Percentiles rank a stretch among this genome's conserved stretches.
These are phyloP conservation scores for Trichoderma polysporum DNA, from an alignment of 2,329 filamentous ascomycete genomes.

Conservation along the genomic window DNA sequence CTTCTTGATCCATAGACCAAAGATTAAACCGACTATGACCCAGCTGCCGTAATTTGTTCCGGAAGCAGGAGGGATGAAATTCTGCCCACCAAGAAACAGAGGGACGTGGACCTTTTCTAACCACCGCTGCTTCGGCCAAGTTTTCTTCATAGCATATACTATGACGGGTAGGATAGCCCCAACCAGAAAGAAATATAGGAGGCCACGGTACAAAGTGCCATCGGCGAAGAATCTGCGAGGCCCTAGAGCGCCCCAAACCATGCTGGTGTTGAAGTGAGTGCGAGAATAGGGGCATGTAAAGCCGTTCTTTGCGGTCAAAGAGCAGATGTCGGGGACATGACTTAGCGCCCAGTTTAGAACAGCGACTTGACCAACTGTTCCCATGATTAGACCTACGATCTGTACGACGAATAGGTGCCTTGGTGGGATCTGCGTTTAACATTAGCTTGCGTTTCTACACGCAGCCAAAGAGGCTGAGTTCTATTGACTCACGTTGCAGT, in stretches of 20 bases:
- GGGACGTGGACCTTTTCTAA: conserved; percentile 34
- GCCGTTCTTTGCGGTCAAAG: conserved; percentile 42
- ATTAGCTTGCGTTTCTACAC: conserved; percentile 1
- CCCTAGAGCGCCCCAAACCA: conserved; percentile 58
- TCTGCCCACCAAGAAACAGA: conserved; percentile 33
- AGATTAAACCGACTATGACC: conserved; percentile 33
- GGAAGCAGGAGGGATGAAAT: conserved; percentile 36
- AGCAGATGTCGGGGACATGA: conserved; percentile 53
- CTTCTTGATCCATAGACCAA: conserved; percentile 30
- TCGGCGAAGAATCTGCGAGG: conserved; percentile 54
- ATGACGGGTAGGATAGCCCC: conserved; percentile 49
- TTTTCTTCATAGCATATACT: conserved; percentile 40
- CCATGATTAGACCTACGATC: conserved; percentile 43
- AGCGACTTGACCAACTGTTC: conserved; percentile 45
- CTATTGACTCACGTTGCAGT: conserved; percentile 32
- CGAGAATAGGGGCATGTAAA: conserved; percentile 43
- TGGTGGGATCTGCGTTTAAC: conserved; percentile 39
- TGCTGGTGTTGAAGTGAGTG: conserved; percentile 51
- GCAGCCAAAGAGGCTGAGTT: neutral
- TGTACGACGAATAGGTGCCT: conserved; percentile 46
- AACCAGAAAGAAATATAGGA: conserved; percentile 56
- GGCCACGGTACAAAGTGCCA: conserved; percentile 47
- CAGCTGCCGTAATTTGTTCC: conserved; percentile 37
- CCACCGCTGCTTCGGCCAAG: conserved; percentile 29
- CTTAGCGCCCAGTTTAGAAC: conserved; percentile 38